Evolutionary conservation across 1,284 basidiomycete species (phyloP).

Genomic region (Rhodotorula sp.): DNA sequence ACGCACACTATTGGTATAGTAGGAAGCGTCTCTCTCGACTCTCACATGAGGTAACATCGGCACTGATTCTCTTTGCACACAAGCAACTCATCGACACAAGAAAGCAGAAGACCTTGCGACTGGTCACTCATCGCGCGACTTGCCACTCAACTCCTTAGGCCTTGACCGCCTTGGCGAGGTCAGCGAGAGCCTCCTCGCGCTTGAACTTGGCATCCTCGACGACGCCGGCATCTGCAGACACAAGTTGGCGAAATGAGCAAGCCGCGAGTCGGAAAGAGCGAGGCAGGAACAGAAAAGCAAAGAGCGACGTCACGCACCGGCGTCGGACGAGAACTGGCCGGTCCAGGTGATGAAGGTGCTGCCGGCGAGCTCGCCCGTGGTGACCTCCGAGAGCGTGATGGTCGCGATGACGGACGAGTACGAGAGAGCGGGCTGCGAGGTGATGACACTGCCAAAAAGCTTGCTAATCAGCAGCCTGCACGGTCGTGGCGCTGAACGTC

Average conservation of each 20-base stretch:
- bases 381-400: slow-evolving; percentile 44
- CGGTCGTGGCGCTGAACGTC: neutral
- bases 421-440: slow-evolving; percentile 43
- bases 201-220: slow-evolving; percentile 46
- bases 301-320: slow-evolving; percentile 33
- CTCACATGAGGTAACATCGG: too few relatives aligned
- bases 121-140: too few relatives aligned
- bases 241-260: neutral
- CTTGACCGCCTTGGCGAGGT: slow-evolving; percentile 42
- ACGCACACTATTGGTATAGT: too few relatives aligned
- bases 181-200: slow-evolving; percentile 45
- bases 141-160: slow-evolving; percentile 9
- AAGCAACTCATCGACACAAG: too few relatives aligned
- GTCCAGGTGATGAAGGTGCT: slow-evolving; percentile 45
- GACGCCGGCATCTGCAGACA: slow-evolving; percentile 33
- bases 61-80: too few relatives aligned
- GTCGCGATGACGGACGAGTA: slow-evolving; percentile 46
- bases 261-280: neutral
- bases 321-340: slow-evolving; percentile 45
- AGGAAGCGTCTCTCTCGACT: too few relatives aligned
- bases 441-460: slow-evolving; percentile 42
- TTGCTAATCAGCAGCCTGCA: too few relatives aligned
- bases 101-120: too few relatives aligned
- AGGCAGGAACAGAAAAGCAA: neutral
- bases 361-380: slow-evolving; percentile 41